A percentile compares a stretch with the other conserved stretches of the same genome.
These are phyloP conservation scores for Neopestalotiopsis clavispora DNA, from an alignment of 2,329 filamentous ascomycete genomes.

Conservation along the genomic window DNA sequence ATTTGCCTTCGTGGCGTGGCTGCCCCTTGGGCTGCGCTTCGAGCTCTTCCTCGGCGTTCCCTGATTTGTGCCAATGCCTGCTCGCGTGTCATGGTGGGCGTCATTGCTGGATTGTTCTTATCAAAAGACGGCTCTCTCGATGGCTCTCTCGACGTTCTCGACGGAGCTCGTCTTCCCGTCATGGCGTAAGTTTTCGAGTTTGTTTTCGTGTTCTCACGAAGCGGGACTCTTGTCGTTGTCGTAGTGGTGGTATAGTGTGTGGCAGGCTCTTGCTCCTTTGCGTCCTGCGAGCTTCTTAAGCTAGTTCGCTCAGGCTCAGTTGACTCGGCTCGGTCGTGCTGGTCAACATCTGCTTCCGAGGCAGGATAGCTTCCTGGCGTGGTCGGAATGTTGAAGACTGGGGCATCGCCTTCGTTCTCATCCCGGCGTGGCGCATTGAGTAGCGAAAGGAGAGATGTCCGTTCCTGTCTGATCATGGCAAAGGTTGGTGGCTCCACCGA, in stretches of 20 bases:
- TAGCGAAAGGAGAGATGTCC: slow-evolving; percentile 65
- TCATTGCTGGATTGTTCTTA: slow-evolving; percentile 61
- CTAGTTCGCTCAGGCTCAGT: slow-evolving; percentile 11
- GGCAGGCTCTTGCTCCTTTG: slow-evolving; percentile 48
- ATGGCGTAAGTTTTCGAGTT: slow-evolving; percentile 50
- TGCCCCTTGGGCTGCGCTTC: slow-evolving; percentile 68
- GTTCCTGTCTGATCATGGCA: slow-evolving; percentile 56
- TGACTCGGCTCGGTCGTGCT: background rate
- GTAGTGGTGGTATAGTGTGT: slow-evolving; percentile 53
- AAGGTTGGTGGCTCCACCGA: slow-evolving; percentile 67
- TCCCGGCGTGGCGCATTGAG: slow-evolving; percentile 59
- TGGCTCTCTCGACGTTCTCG: slow-evolving; percentile 31
- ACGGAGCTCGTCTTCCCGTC: slow-evolving; percentile 48
- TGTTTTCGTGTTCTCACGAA: slow-evolving; percentile 48
- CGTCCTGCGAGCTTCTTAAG: slow-evolving; percentile 20
- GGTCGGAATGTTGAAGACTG: slow-evolving; percentile 46
- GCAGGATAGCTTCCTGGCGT: slow-evolving; percentile 39
- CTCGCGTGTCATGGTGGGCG: slow-evolving; percentile 72
- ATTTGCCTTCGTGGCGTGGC: slow-evolving; percentile 66
- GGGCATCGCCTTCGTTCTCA: slow-evolving; percentile 36
- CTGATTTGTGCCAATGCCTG: slow-evolving; percentile 77
- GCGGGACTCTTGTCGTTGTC: slow-evolving; percentile 55
- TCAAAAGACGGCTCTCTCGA: slow-evolving; percentile 50
- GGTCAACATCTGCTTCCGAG: slow-evolving; percentile 5
- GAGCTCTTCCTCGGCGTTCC: slow-evolving; percentile 72